Evolutionary conservation across 2,329 filamentous ascomycete species (phyloP), one percentile per base, ranked within the genome.

Genomic region (Aspergillus sp.): DNA sequence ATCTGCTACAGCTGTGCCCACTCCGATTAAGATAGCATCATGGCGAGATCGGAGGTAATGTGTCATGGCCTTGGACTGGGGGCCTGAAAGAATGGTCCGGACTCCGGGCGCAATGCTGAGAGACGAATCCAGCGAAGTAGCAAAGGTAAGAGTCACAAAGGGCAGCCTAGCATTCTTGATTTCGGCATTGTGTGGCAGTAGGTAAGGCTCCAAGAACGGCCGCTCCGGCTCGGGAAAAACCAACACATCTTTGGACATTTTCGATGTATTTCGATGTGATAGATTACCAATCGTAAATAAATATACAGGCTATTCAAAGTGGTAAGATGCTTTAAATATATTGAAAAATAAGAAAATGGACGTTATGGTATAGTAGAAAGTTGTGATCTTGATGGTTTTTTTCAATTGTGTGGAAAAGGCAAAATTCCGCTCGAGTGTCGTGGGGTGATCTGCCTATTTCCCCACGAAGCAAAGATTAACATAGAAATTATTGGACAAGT

Each of bases 21-120:
- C 87, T 13, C 91, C 91, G 33, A 97, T 76, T 22, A 94, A 76
- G 57, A 97, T 95, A 19, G 88, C 89, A 53, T 86, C 83, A 70
- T 97, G 90, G 12, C 78, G 80, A 7, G 84, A 84, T 58, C 91
- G 88, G n/a, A 97, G 80, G 64, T 86, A 88, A 67, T 97, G 91
- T 0, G 91, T 97, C 88, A 97, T 94, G 42, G 86, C 82, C 69
- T 96, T 95, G 30, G 88, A 89, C 51, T 84, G 77, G 0, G 85
- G 80, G 1, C 90, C 90, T 0, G 90, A 96, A 6, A 96, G 80
- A 0, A 78, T 74, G 1, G 90, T 95, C 52, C 84, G 85, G 2
- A 80, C 73, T 12, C 89, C 88, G 0, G 88, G 88, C 0, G 84
- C 77, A 9, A 90, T 75, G 1, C 88, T 79, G 39, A 93, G 75